phyloP scores from a whole-genome alignment of 1,284 basidiomycete species.

The Rhizopogon parksii region DNA sequence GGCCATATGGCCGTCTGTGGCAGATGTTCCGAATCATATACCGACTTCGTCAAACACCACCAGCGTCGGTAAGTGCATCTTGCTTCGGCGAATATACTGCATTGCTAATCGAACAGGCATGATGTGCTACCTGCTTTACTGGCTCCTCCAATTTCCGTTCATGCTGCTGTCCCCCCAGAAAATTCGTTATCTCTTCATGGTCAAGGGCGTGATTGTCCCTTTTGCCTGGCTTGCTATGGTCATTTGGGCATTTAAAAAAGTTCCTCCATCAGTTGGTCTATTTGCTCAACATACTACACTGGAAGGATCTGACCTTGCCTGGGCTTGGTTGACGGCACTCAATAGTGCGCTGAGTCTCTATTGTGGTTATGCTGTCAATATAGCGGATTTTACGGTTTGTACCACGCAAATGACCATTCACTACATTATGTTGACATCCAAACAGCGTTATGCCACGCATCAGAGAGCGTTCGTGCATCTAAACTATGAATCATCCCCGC shows the following conservation, averaged over 20 bases:
- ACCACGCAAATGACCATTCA: background rate
- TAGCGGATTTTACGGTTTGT: conserved; percentile 64
- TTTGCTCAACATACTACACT: conserved; percentile 40
- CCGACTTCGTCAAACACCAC: conserved; percentile 57
- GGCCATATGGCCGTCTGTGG: conserved; percentile 71
- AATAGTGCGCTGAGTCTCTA: conserved; percentile 67
- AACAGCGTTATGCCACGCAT: conserved; percentile 54
- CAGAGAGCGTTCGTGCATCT: conserved; percentile 42
- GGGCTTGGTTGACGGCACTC: conserved; percentile 69
- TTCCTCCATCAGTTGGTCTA: conserved; percentile 48
- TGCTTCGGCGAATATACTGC: background rate
- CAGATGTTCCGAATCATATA: conserved; percentile 57
- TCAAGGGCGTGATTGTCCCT: conserved; percentile 62
- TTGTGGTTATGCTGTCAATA: conserved; percentile 62
- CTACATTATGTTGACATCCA: background rate
- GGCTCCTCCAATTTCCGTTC: conserved; percentile 69
- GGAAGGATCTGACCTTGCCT: conserved; percentile 47
- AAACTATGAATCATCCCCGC: background rate
- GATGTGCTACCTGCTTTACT: conserved; percentile 76
- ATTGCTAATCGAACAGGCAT: conserved; percentile 24
- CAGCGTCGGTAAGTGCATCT: conserved; percentile 38
- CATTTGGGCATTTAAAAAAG: conserved; percentile 67
- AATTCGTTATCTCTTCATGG: conserved; percentile 66
- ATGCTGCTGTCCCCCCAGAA: conserved; percentile 71
- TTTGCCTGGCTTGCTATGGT: conserved; percentile 64